A percentile compares a stretch with the other conserved stretches of the same genome.
Evolutionary conservation across 176 grass and related monocot genomes (phyloP).

Genomic region (Calamus simplicifolius): DNA sequence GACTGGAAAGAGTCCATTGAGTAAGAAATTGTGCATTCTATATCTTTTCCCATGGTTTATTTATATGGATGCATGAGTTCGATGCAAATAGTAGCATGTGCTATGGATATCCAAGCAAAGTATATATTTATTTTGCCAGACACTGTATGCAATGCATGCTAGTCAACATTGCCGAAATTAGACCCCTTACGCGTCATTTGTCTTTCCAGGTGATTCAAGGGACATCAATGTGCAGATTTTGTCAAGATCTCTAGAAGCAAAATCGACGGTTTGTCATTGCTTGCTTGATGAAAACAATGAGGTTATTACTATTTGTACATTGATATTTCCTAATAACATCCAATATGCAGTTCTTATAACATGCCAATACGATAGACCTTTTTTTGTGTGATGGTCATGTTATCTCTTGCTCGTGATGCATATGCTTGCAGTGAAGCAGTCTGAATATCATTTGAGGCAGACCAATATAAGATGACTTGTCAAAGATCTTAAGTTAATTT

Average conservation of each 20-base stretch:
- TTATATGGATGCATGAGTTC: no score
- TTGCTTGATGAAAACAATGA: conserved; percentile 42
- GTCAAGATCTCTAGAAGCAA: conserved; percentile 81
- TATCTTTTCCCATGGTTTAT: not conserved
- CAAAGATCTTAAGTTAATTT: no score
- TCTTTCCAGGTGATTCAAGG: conserved; percentile 45
- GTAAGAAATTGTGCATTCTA: conserved; percentile 7
- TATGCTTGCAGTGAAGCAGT: no score
- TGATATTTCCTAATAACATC: conserved; percentile 10
- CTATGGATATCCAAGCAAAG: not conserved
- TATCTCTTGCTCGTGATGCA: no score
- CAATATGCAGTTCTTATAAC: conserved; percentile 12
- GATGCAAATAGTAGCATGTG: not conserved
- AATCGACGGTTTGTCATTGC: conserved; percentile 67
- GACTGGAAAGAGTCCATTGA: conserved; percentile 26
- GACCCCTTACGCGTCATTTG: not conserved
- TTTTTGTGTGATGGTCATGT: not conserved
- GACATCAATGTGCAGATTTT: conserved; percentile 62
- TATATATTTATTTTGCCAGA: not conserved
- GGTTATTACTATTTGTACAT: conserved; percentile 11
- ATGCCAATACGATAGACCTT: not conserved
- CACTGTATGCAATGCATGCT: no score
- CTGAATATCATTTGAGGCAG: no score
- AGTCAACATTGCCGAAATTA: no score
- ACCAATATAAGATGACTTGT: no score